A percentile compares a stretch with the other conserved stretches of the same genome.
phyloP scores from a whole-genome alignment of 2,329 filamentous ascomycete genomes.

The Xylariaceae sp. region DNA sequence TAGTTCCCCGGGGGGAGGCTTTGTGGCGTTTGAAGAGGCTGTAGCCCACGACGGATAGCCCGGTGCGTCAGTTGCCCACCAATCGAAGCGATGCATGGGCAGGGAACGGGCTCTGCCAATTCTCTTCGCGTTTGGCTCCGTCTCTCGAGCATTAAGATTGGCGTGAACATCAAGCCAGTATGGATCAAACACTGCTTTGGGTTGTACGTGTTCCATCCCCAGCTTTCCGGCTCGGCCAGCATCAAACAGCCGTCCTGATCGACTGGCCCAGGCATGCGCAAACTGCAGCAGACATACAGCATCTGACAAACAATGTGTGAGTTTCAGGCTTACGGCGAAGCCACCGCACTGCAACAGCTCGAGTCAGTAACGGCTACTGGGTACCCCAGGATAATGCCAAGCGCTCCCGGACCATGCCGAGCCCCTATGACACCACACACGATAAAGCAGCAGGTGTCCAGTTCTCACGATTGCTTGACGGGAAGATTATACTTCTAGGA shows the following conservation, averaged over 20 bases:
- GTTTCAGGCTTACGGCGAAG: slow-evolving; percentile 47
- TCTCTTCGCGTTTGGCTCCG: slow-evolving; percentile 36
- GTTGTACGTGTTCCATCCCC: neutral
- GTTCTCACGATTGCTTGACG: too few relatives aligned
- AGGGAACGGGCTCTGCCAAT: slow-evolving; percentile 43
- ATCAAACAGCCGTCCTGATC: slow-evolving; percentile 31
- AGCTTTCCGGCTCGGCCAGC: neutral
- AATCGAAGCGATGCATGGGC: slow-evolving; percentile 54
- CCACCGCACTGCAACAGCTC: slow-evolving; percentile 47
- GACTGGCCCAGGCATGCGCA: slow-evolving; percentile 48
- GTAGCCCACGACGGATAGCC: slow-evolving; percentile 39
- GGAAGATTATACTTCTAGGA: neutral
- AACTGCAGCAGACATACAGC: slow-evolving; percentile 51
- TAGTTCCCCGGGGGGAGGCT: slow-evolving; percentile 33
- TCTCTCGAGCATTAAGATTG: slow-evolving; percentile 28
- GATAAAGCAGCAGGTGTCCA: neutral
- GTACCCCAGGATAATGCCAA: too few relatives aligned
- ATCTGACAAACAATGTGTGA: slow-evolving; percentile 53
- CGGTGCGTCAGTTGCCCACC: slow-evolving; percentile 47
- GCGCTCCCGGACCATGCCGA: neutral
- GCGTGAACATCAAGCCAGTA: slow-evolving; percentile 46
- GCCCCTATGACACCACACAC: neutral
- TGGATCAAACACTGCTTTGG: slow-evolving; percentile 46
- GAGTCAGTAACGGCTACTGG: neutral
- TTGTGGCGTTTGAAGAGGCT: slow-evolving; percentile 35